Evolutionary conservation across 2,329 filamentous ascomycete species (phyloP).

Genomic region (Aaosphaeria pasadenensis): DNA sequence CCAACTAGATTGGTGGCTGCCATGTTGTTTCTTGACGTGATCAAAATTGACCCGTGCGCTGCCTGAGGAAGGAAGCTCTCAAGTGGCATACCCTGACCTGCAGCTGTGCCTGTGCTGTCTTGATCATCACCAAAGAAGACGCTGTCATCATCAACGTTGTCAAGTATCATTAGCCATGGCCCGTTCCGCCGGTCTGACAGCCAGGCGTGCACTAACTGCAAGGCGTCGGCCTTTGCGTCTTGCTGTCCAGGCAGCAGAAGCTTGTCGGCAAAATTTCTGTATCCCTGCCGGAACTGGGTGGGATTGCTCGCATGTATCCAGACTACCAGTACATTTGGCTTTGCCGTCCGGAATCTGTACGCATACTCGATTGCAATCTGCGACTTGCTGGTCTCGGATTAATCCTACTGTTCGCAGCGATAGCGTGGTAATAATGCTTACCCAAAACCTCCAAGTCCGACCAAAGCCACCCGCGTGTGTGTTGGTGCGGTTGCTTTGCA

Average conservation of each 20-base stretch:
- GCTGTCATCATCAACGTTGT: constrained; percentile 23
- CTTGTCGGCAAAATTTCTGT: constrained; percentile 20
- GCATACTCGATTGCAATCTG: constrained; percentile 20
- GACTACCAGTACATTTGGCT: constrained; percentile 21
- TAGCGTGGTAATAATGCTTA: background rate
- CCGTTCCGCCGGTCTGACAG: constrained; percentile 17
- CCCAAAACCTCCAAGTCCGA: background rate
- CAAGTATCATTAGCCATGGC: constrained; percentile 28
- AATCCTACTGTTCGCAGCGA: background rate
- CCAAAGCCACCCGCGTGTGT: constrained; percentile 1
- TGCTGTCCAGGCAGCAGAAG: constrained; percentile 17
- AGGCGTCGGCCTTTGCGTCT: constrained; percentile 18
- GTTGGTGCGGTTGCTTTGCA: background rate
- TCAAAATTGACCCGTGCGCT: constrained; percentile 4
- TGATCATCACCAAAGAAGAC: background rate
- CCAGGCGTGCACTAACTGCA: constrained; percentile 18
- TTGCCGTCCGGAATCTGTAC: constrained; percentile 12
- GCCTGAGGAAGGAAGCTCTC: constrained; percentile 1
- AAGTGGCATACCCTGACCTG: background rate
- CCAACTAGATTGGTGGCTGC: constrained; percentile 9
- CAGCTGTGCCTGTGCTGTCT: background rate
- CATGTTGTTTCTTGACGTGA: constrained; percentile 8
- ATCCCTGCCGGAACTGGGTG: constrained; percentile 19
- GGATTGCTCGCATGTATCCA: constrained; percentile 24
- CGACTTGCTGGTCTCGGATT: constrained; percentile 5